Evolutionary conservation across 2,329 filamentous ascomycete species (phyloP), one percentile per base, ranked within the genome.

Genomic region (Alternaria triticina): DNA sequence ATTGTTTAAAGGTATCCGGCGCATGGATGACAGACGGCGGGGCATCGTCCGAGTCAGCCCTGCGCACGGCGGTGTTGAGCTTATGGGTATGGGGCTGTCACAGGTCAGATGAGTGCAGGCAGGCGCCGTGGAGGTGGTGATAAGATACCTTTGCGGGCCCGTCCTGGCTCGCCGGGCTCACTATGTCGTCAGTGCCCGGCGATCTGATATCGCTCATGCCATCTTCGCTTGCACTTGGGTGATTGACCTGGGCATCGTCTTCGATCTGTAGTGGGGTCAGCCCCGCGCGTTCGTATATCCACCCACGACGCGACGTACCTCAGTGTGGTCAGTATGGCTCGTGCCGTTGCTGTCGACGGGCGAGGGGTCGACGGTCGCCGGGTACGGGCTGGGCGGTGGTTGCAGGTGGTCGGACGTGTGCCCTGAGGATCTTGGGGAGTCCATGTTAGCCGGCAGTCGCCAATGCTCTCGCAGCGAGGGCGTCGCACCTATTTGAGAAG

Each of bases 21-120:
- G 92, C 93, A 83, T 97, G 94, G 70, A 97, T 97, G 58, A 97
- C 94, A 1, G 94, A 97, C 57, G 93, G 87, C 23, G 93, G 90
- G 70, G 94, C 93, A 69, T 97, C 93, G 65, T 89, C 89, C 23
- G 86, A 86, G 57, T 76, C 89, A 83, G 77, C 90, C 73, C 81
- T 66, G 55, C 78, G 75, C 49, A 71, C 65, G 28, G 78, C 71
- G 8, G 84, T 87, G 65, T 86, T 80, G 52, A 87, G 79, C 74
- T 80, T 81, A 22, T 75, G 76, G 54, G 82, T 81, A 28, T 75
- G 76, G 50, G 82, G 80, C 74, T 80, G 75, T 54, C 65, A 45
- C 55, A 51, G 7, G 33, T 58, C 27, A 51, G 52, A 36, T 40
- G 56, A 55, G 3, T 46, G 49, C 65, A 49, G 36, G 49, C 43